Base-by-base conservation (phyloP, 768 basidiomycete species). In the Gautieria morchelliformis region DNA sequence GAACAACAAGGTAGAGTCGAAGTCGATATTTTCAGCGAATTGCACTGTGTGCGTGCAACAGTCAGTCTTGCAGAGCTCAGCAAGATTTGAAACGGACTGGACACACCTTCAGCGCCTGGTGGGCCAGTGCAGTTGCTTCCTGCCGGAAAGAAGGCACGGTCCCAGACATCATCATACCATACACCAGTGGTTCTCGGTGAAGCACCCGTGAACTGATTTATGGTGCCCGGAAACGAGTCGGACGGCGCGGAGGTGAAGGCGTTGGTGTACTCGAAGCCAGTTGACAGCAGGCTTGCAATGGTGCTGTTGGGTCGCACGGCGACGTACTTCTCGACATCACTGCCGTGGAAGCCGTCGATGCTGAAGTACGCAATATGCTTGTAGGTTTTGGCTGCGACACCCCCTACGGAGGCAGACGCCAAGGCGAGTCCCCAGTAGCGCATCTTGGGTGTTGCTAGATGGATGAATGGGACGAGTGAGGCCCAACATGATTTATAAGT, bases 361-460 rank as follows among this genome's bases (percentile, higher is more conserved):
- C 53, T 44, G 69, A 75, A 44, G 74, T 71, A 63, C 54, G 80
- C 6, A 70, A 71, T 54, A 72, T 37, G 75, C 48, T 66, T 72
- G 12, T 73, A 78, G 68, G 74, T 71, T 77, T 46, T 62, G 74
- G 35, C 35, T 37, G 35, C 14, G 8, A 37, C 35, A 37, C 35
- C 35, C 35, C 35, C 9, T 5, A 14, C 14, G 14, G 10, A 37
- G 35, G 35, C 35, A 14, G 14, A 14, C 35, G 10, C 35, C 35
- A 37, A 37, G 35, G 35, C 35, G 35, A 37, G 35, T 37, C 35
- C 35, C 35, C 35, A 37, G 35, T 37, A 37, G 35, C 9, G 35
- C 35, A 37, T 37, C 2, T 9, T 37, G 35, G 8, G 4, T 37
- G 35, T 14, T 4, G 9, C 10, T 14, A 9, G 35, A 37, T 37